Base-by-base conservation (phyloP, 2,329 filamentous ascomycete species). In the Beauveria sp. region DNA sequence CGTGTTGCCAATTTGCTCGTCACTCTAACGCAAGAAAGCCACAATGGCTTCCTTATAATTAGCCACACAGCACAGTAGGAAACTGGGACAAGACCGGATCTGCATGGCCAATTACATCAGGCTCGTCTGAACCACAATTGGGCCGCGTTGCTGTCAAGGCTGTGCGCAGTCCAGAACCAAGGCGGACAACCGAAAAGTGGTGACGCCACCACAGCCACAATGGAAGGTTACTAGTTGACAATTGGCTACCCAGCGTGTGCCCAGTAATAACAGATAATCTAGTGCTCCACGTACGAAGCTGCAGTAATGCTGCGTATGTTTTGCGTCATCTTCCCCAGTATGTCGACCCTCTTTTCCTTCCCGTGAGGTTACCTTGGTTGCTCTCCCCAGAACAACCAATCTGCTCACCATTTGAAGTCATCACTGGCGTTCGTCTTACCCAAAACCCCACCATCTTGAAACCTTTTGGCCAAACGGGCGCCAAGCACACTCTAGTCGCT, bases 171-270 rank as follows among this genome's bases (percentile, higher is more conserved):
- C 48, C 5, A 59, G 40, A 59, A 59, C 10, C 56, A 59, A 59
- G 56, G 56, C 56, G 53, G 41, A 26, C 20, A 50, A 20, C 4
- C 6, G 12, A 28, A 46, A 34, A 59, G 52, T 68, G 66, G 64
- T 69, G 12, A 61, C 66, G 68, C 67, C 67, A 70, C 65, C 64
- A 67, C 64, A 66, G 66, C 66, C 66, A 67, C 66, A 37, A 37
- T 37, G 12, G 2, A 37, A 14, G 34, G 34, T 37, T 37, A 37
- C 12, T 37, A 37, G 12, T 37, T 37, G 2, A 12, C 34, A 37
- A 37, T 37, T 37, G 14, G 5, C 34, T 37, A 37, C 34, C 22
- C 22, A 24, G 22, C 3, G 22, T 24, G 22, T 24, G 22, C 22
- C 22, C 34, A 37, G 12, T 37, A 37, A 37, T 14, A 14, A 37